Base-by-base conservation (phyloP, 2,329 filamentous ascomycete genomes). In the Pestalotiopsis fici region DNA sequence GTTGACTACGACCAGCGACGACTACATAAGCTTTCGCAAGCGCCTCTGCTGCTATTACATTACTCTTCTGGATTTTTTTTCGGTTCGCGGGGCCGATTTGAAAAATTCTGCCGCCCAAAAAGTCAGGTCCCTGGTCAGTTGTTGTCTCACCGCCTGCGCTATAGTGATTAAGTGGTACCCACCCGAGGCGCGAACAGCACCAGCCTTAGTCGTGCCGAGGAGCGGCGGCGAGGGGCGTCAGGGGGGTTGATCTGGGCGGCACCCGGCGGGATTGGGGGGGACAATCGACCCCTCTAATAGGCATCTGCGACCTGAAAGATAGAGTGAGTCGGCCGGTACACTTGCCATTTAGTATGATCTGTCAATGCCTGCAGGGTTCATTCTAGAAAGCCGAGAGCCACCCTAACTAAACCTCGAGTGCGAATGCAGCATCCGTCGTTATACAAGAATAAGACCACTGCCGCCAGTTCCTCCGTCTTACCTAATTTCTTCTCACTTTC, bases 181-280 rank as follows among this genome's bases (percentile, higher is more conserved):
- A 50, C 43, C 43, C 15, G 43, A 11, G 43, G 18, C 18, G 43
- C 43, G 18, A 50, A n/a, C 57, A 31, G 57, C 57, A 60, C 28
- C 27, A 60, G 31, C 18, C 57, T 60, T 60, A 60, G 31, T 60
- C 57, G 57, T 59, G 57, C 57, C 57, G 57, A 37, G 57, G 57
- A 37, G 28, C 27, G 28, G n/a, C 47, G 47, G 23, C 55, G 27
- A 57, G 55, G 27, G 27, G 15, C 55, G 55, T 57, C 27, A 57
- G 23, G 27, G 23, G 23, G 27, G 23, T 12, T 25, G 13, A 25
- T 23, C 13, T n/a, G n/a, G n/a, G n/a, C n/a, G n/a, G n/a, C n/a
- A n/a, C n/a, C n/a, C 15, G 23, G 23, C 55, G 27, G 27, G 55
- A 18, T 13, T 27, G 27, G 23, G 23, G 23, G 55, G 55, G 21